Evolutionary conservation across 345 rosid species (phyloP).

Genomic region (Excoecaria cochinchinensis): DNA sequence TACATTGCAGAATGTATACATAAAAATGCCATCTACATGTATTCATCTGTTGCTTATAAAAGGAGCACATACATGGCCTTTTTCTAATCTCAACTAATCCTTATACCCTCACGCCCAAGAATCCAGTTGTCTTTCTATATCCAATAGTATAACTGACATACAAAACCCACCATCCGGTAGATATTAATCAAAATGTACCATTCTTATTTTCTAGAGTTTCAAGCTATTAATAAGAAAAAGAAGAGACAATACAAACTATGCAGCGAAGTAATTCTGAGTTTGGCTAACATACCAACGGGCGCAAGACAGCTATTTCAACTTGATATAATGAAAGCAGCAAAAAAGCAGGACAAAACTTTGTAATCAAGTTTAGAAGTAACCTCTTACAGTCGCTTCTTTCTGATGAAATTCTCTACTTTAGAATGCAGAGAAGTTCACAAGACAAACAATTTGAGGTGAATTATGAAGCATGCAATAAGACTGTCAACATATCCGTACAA

Average conservation of each 20-base stretch:
- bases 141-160: neutral
- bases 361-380: neutral
- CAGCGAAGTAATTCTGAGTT: neutral
- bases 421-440: constrained; percentile 5
- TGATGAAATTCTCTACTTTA: neutral
- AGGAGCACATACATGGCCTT: neutral
- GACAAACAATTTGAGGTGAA: neutral
- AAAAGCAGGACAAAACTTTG: neutral
- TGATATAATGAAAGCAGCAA: neutral
- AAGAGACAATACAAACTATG: neutral
- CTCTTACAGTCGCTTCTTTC: neutral
- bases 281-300: neutral
- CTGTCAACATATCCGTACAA: constrained; percentile 66
- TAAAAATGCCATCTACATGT: neutral
- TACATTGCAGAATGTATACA: neutral
- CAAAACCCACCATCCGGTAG: neutral
- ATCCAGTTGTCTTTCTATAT: neutral
- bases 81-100: neutral
- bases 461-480: neutral
- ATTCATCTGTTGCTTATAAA: neutral
- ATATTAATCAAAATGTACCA: neutral
- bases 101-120: too few relatives aligned
- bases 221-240: neutral
- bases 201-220: constrained; percentile 8
- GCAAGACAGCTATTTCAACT: neutral